Evolutionary conservation across 176 grass and related monocot species (phyloP).

Genomic region (Carex myosuroides): DNA sequence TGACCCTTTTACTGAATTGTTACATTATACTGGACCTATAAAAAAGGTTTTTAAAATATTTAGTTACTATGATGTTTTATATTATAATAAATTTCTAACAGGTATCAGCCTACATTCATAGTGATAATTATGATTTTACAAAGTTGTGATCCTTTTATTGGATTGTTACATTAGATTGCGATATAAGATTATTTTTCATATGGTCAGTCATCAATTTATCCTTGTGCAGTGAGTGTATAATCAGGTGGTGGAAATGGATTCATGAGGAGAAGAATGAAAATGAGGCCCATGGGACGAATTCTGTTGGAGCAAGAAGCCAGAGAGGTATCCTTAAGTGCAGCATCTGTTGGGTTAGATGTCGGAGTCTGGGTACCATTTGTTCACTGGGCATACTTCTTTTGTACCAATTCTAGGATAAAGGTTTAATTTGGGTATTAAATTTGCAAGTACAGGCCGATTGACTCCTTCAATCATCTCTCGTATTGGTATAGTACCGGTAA

Average conservation of each 20-base stretch:
- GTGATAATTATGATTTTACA: neutral
- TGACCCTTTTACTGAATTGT: neutral
- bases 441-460: neutral
- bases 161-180: neutral
- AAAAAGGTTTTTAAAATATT: neutral
- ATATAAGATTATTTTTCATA: neutral
- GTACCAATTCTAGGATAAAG: neutral
- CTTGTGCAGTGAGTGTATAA: conserved; percentile 64
- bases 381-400: neutral
- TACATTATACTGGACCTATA: neutral
- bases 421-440: neutral
- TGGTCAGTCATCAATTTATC: conserved; percentile 13
- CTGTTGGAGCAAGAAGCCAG: conserved; percentile 21
- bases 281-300: conserved; percentile 23
- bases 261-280: conserved; percentile 27
- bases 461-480: neutral
- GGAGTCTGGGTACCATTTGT: neutral
- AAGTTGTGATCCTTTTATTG: neutral
- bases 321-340: conserved; percentile 15
- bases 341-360: neutral
- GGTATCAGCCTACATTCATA: neutral
- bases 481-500: neutral
- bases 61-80: neutral
- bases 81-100: neutral
- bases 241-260: conserved; percentile 85